Percentiles rank a stretch among this genome's conserved stretches.
Conservation (phyloP, 164 flowering plant genomes). For the Vitis cinerea region DNA sequence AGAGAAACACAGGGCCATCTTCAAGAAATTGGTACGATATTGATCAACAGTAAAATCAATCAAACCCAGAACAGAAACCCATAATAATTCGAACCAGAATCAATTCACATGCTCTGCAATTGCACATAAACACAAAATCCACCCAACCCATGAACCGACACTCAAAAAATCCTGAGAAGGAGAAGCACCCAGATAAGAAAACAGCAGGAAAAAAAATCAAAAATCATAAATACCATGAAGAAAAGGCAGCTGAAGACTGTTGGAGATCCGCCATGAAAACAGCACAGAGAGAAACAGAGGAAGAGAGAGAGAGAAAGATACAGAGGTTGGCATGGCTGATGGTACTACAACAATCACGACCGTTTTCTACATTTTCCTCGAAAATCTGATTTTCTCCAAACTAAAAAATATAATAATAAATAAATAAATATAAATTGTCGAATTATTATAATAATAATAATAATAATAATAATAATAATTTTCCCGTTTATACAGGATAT, state of each 20-base stretch:
- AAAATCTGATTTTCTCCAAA: too few species aligned
- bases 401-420: too few species aligned
- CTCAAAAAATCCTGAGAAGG: neutral
- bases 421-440: too few species aligned
- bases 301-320: neutral
- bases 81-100: neutral
- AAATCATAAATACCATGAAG: conserved; percentile 1
- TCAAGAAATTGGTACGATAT: neutral
- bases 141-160: neutral
- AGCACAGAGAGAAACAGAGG: neutral
- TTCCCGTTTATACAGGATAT: neutral
- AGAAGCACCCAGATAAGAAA: neutral
- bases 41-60: neutral
- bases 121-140: neutral
- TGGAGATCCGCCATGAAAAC: conserved; percentile 2
- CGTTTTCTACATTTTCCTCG: neutral
- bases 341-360: conserved; percentile 2
- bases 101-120: neutral
- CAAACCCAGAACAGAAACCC: neutral
- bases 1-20: neutral
- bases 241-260: neutral
- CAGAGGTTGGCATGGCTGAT: conserved; percentile 1
- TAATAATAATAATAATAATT: too few species aligned
- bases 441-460: too few species aligned
- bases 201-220: neutral